Percentiles rank a stretch among this genome's conserved stretches.
Conservation (phyloP, 108 stramenopile genomes). For the Fistulifera pelliculosa region DNA sequence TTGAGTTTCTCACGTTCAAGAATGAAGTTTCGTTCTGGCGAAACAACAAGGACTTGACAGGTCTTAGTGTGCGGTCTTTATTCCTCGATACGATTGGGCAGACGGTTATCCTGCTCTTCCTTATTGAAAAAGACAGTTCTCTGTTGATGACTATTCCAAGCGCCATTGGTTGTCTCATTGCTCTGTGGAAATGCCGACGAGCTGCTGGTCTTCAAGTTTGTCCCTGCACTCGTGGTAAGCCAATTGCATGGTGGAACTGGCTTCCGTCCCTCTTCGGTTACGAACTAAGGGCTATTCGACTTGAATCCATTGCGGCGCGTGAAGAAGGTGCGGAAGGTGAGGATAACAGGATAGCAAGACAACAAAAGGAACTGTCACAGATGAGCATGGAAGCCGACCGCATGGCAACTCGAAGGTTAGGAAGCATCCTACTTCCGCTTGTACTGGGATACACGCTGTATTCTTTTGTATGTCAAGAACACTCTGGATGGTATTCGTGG, state of each 20-base stretch:
- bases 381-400: constrained; percentile 80
- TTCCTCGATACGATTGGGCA: constrained; percentile 87
- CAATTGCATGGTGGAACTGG: constrained; percentile 41
- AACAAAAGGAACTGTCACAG: constrained; percentile 40
- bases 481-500: constrained; percentile 88
- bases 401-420: constrained; percentile 65
- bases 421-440: constrained; percentile 59
- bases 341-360: neutral
- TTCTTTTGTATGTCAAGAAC: constrained; percentile 58
- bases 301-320: constrained; percentile 14
- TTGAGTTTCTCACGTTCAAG: constrained; percentile 93
- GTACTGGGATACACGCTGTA: constrained; percentile 65
- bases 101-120: constrained; percentile 76
- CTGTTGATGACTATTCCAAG: constrained; percentile 82
- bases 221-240: constrained; percentile 7
- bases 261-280: constrained; percentile 57
- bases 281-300: constrained; percentile 59
- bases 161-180: constrained; percentile 69
- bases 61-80: constrained; percentile 71
- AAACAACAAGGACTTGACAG: constrained; percentile 81
- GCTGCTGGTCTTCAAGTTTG: constrained; percentile 61
- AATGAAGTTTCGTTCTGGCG: constrained; percentile 91
- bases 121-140: constrained; percentile 82
- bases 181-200: constrained; percentile 75
- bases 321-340: constrained; percentile 7